Percentiles rank a stretch among this genome's conserved stretches.
These are phyloP conservation scores for Sordaria brevicollis DNA, from an alignment of 495 filamentous ascomycete species.

Conservation along the genomic window DNA sequence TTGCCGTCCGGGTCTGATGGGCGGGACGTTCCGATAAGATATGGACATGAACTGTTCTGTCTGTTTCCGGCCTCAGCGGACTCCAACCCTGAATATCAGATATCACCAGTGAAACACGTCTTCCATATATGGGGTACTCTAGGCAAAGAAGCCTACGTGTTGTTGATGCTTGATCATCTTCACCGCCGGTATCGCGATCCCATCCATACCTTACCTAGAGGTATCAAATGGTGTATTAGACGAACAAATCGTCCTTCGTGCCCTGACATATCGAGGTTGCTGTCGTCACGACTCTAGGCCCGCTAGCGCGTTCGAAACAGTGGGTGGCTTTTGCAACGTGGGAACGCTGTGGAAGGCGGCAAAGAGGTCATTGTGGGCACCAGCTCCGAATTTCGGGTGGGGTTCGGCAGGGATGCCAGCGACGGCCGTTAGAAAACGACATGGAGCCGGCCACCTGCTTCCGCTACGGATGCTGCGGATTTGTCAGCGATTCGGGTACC, in stretches of 20 bases:
- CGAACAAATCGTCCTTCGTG: background rate
- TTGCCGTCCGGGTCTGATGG: background rate
- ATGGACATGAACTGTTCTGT: background rate
- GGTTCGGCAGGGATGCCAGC: background rate
- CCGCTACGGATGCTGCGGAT: background rate
- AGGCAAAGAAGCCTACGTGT: background rate
- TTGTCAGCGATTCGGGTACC: background rate
- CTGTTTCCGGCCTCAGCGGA: background rate
- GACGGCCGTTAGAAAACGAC: background rate
- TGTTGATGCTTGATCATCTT: background rate
- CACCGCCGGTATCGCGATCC: background rate
- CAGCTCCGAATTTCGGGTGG: conserved; percentile 3
- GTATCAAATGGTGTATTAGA: background rate
- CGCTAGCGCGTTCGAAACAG: background rate
- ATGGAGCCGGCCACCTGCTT: background rate
- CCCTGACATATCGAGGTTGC: background rate
- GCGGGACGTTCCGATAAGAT: background rate
- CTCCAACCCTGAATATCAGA: background rate
- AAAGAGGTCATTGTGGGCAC: background rate
- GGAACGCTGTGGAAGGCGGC: background rate
- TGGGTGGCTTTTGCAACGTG: background rate
- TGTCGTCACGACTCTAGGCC: background rate
- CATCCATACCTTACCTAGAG: background rate
- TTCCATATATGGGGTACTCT: background rate
- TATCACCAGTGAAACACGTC: background rate